A percentile compares a stretch with the other conserved stretches of the same genome.
phyloP scores from a whole-genome alignment of 2,329 filamentous ascomycete species.

The Colletotrichum orchidophilum region DNA sequence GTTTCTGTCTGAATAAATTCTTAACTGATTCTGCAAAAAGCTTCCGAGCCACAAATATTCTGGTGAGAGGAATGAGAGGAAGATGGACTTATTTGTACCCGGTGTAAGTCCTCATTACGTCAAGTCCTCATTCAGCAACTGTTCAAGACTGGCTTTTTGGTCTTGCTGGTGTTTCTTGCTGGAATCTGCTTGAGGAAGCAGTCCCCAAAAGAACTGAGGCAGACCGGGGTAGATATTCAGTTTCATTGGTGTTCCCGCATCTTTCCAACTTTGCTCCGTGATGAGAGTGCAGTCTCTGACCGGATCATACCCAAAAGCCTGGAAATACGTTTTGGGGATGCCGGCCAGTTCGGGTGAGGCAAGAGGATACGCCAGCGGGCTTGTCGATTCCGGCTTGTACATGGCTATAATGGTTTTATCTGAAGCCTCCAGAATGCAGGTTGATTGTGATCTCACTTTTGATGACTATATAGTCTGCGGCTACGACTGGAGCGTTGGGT shows the following conservation, averaged over 20 bases:
- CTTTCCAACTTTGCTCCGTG: constrained; percentile 41
- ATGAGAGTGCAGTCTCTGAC: constrained; percentile 42
- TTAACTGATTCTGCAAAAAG: too few species aligned
- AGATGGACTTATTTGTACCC: not conserved
- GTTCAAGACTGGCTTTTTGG: constrained; percentile 37
- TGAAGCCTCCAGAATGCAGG: not conserved
- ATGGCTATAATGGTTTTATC: constrained; percentile 32
- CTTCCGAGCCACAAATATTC: too few species aligned
- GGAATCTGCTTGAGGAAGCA: constrained; percentile 37
- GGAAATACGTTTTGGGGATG: constrained; percentile 45
- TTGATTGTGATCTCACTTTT: constrained; percentile 33
- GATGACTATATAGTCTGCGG: constrained; percentile 37
- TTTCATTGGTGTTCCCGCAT: constrained; percentile 40
- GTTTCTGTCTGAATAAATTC: too few species aligned
- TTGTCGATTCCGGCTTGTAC: constrained; percentile 39
- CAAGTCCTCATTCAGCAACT: constrained; percentile 29
- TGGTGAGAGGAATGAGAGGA: not conserved
- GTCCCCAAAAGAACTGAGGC: constrained; percentile 43
- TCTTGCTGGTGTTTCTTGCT: constrained; percentile 38
- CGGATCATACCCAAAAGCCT: constrained; percentile 43
- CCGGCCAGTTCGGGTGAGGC: constrained; percentile 35
- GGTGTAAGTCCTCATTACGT: not conserved
- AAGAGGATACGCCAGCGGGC: constrained; percentile 40
- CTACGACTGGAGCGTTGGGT: constrained; percentile 37
- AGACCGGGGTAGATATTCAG: constrained; percentile 42